Base-by-base conservation (phyloP, 129 eudicot genomes). In the Pseudognaphalium luteoalbum region DNA sequence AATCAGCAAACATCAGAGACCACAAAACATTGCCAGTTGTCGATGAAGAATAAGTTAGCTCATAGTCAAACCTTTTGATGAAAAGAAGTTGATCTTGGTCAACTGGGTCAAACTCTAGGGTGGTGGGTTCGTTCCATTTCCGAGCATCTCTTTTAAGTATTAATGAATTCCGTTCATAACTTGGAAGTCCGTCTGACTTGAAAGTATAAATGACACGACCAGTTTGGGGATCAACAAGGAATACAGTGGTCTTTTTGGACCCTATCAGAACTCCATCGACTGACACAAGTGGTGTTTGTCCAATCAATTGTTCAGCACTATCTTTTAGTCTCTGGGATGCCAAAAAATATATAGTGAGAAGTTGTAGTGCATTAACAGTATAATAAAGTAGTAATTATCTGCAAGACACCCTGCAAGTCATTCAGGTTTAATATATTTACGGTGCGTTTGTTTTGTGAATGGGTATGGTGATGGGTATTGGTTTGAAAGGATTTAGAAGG, bases 11-110 rank as follows among this genome's bases (percentile, higher is more conserved):
- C 75, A 57, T 83, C 25, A 90, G 82, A 75, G 85, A 70, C 98
- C 98, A 93, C 51, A 90, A 39, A 29, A 85, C 83, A 37, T 85
- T 74, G 37, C 97, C 96, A 6, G 96, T 80, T 82, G 75, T 80
- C 37, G 66, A 67, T 41, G 97, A 90, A 68, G 84, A 83, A 39
- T 84, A 86, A 71, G 81, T 85, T 54, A 93, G 42, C 61, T 83
- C 79, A 70, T 93, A 93, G 80, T 93, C 98, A 51, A 85, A 90
- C 68, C 98, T 90, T 35, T 86, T 87, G 78, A 93, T 54, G 66
- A 84, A 88, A 56, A 93, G 92, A 16, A 81, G 84, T 58, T 85
- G 86, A 39, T 68, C 75, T 28, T 83, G 85, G 65, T 77, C 80
- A 76, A 80, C 79, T 11, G 73, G 80, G n/a, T 85, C 86, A 70